Evolutionary conservation across 2,329 filamentous ascomycete genomes (phyloP), one percentile per base, ranked within the genome.

Genomic region (Trichophaea hybrida): DNA sequence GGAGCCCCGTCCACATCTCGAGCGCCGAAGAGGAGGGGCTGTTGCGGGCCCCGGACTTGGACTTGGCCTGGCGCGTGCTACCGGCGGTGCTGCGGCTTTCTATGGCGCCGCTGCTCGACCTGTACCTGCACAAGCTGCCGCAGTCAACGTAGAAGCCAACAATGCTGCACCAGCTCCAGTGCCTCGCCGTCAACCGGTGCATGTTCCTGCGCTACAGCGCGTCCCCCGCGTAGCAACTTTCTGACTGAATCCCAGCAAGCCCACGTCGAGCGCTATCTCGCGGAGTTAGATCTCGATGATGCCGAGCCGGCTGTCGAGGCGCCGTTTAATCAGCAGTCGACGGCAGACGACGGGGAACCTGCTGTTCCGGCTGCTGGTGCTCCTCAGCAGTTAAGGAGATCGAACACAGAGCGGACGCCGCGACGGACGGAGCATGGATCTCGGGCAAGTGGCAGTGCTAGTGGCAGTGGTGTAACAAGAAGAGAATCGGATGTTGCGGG

Each of bases 221-320:
- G 37, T 54, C 24, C 35, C 31, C 34, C 49, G 24, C 61, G 55
- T 24, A 64, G 63, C 15, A 59, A 57, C 31, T 64, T 64, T 33
- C 61, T 64, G 6, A 64, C 60, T 37, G 63, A 59, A 32, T 58
- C 56, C 4, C 63, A 63, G 34, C 63, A 64, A 35, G 63, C 63
- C 5, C 56, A 61, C 57, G 61, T 64, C 13, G 59, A 63, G 38
- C 54, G 62, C 46, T 64, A 63, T 34, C 32, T 64, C 3, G 60
- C 55, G 55, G 61, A 55, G 32, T 54, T 64, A 43, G 55, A 64
- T 24, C 43, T 64, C 32, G 59, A 61, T 10, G 59, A 61, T 34
- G 54, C 61, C 1, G 61, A 63, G 37, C 63, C 63, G 31, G 63
- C 60, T 43, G 61, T 59, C n/a, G 53, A 55, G 10, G 10, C 35